Conservation (phyloP, 148 eudicot species). For the Polygonum maritimum region DNA sequence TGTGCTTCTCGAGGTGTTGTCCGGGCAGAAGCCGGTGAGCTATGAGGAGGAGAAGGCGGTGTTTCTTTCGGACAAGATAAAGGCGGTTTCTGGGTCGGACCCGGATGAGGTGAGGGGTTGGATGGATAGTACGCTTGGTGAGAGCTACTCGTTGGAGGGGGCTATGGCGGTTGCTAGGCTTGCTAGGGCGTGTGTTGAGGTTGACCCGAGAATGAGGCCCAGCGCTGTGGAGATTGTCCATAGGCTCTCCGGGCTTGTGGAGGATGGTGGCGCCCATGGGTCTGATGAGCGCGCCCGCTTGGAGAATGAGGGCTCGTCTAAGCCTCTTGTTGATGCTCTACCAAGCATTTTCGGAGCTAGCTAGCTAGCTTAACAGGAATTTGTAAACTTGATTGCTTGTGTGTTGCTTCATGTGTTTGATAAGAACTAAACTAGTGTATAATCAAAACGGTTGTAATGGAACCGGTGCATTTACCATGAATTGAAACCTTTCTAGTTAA, state of each 20-base stretch:
- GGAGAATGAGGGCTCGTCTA: slow-evolving; percentile 27
- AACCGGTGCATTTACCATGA: too few species aligned
- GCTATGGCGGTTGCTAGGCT: slow-evolving; percentile 55
- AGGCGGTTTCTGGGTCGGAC: slow-evolving; percentile 39
- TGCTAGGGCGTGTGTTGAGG: slow-evolving; percentile 62
- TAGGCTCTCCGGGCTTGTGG: slow-evolving; percentile 57
- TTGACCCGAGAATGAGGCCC: slow-evolving; percentile 52
- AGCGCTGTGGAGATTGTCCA: slow-evolving; percentile 69
- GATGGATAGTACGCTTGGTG: slow-evolving; percentile 72
- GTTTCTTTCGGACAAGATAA: slow-evolving; percentile 29
- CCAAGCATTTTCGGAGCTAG: too few species aligned
- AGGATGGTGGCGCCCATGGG: slow-evolving; percentile 34
- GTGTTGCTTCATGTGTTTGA: too few species aligned
- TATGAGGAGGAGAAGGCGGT: slow-evolving; percentile 16
- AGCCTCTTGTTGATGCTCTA: slow-evolving; percentile 25
- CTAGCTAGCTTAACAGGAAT: too few species aligned
- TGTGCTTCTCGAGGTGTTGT: slow-evolving; percentile 61
- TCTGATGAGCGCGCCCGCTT: slow-evolving; percentile 9
- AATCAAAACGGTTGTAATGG: too few species aligned
- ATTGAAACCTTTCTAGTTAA: too few species aligned
- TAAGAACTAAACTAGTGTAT: too few species aligned
- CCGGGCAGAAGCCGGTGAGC: slow-evolving; percentile 48
- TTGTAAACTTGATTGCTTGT: too few species aligned
- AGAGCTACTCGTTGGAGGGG: slow-evolving; percentile 50
- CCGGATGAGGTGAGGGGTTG: slow-evolving; percentile 58